Percentiles rank a stretch among this genome's conserved stretches.
phyloP scores from a whole-genome alignment of 352 stramenopile species.

The Halophytophthora batemanensis region DNA sequence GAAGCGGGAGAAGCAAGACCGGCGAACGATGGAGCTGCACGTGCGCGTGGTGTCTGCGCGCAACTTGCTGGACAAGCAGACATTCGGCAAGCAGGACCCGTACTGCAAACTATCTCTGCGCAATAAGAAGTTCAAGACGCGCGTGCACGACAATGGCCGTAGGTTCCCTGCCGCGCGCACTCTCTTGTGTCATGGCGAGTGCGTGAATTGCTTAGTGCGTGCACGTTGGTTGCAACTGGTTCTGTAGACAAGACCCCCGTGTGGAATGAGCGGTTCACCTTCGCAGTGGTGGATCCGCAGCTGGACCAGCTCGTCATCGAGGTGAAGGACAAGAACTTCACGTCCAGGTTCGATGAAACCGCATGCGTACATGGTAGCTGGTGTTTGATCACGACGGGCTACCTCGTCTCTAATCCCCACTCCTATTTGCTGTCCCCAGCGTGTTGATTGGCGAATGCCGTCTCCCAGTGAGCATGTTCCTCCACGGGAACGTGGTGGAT shows the following conservation, averaged over 20 bases:
- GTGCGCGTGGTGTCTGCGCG: conserved; percentile 73
- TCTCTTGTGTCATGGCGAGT: neutral
- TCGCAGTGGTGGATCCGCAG: conserved; percentile 68
- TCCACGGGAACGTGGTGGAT: conserved; percentile 60
- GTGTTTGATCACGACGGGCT: neutral
- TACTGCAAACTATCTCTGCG: conserved; percentile 75
- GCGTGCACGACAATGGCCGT: conserved; percentile 84
- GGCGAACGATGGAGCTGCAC: conserved; percentile 62
- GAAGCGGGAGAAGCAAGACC: neutral
- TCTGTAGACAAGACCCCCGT: conserved; percentile 57
- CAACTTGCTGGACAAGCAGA: conserved; percentile 83
- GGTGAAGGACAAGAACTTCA: conserved; percentile 87
- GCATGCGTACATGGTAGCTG: neutral
- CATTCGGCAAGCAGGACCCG: conserved; percentile 81
- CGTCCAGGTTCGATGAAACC: conserved; percentile 27
- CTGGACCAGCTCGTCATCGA: conserved; percentile 70
- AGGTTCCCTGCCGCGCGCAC: conserved; percentile 4
- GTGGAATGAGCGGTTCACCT: conserved; percentile 85
- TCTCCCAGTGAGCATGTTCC: conserved; percentile 74
- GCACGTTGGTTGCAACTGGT: neutral
- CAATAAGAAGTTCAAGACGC: conserved; percentile 63
- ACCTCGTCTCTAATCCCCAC: neutral
- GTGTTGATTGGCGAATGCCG: conserved; percentile 70
- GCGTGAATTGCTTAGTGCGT: neutral
- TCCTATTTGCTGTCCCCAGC: conserved; percentile 20